Base-by-base conservation (phyloP, 805 yeast species). In the Kuraishia borneana region DNA sequence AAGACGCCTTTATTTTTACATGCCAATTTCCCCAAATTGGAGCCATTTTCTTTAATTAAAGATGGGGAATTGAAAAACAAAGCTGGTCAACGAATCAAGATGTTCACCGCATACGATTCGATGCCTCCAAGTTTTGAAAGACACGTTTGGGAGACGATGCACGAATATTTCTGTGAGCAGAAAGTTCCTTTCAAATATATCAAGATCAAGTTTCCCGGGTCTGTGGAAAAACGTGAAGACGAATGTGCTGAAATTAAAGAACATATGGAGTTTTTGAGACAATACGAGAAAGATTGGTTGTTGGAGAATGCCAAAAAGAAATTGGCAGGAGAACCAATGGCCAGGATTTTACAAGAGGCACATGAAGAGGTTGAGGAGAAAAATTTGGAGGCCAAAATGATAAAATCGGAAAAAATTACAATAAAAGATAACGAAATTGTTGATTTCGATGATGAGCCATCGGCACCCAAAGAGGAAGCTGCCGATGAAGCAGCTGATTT, bases 21-120 rank as follows among this genome's bases (percentile, higher is more conserved):
- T 39, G 61, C 70, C 20, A 68, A 68, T 46, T 62, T 51, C 42
- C 74, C 74, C 6, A 66, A 66, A 41, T 50, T 68, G 26, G 59
- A 60, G 36, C 74, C 75, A 0, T 21, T 33, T 18, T 21, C 26
- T 4, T 14, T 33, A 8, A 29, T 28, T 10, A 22, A 28, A 17
- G 22, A 22, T n/a, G 33, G 33, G 21, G 16, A 25, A n/a, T 23
- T 36, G 25, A 30, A 31, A 21, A 22, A 21, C 16, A 31, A 31
- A 16, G 17, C 13, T 3, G 33, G 33, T 8, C 28, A 16, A 14
- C 18, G 27, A 6, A 16, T 25, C 16, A 25, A 25, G 20, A 31
- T 31, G 33, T 21, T 31, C 8, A 22, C 33, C 20, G 26, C 26
- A n/a, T 31, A 31, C 33, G 26, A 17, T 12, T 18, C 17, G 8